A percentile compares a stretch with the other conserved stretches of the same genome.
phyloP scores from a whole-genome alignment of 768 basidiomycete species.

The Trametes gibbosa region DNA sequence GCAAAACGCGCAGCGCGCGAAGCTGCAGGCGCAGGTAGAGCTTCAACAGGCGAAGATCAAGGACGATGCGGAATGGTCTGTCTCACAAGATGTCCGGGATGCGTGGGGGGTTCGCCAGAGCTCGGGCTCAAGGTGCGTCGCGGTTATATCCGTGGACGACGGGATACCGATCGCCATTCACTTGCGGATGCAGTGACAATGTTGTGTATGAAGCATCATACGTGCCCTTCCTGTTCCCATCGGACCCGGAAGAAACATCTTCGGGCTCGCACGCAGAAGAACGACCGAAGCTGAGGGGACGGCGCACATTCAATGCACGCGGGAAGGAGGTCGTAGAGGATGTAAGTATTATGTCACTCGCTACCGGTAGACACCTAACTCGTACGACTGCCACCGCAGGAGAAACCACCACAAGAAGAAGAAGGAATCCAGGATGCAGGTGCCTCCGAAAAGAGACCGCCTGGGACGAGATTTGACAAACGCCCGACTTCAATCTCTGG shows the following conservation, averaged over 20 bases:
- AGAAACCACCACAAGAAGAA: background rate
- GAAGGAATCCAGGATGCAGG: background rate
- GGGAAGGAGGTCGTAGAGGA: slow-evolving; percentile 45
- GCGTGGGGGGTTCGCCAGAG: slow-evolving; percentile 42
- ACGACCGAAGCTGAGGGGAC: slow-evolving; percentile 38
- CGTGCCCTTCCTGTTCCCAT: slow-evolving; percentile 60
- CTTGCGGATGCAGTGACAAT: slow-evolving; percentile 13
- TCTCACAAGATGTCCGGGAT: slow-evolving; percentile 49
- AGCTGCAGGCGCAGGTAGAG: slow-evolving; percentile 48
- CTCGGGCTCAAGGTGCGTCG: slow-evolving; percentile 4
- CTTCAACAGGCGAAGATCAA: slow-evolving; percentile 52
- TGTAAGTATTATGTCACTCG: slow-evolving; percentile 12
- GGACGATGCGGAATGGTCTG: slow-evolving; percentile 67
- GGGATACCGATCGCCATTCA: background rate
- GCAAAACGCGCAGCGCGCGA: slow-evolving; percentile 64
- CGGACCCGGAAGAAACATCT: slow-evolving; percentile 27
- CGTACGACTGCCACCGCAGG: background rate
- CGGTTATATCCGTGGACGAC: background rate
- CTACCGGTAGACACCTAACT: background rate
- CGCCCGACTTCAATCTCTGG: slow-evolving; percentile 26
- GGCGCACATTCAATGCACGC: slow-evolving; percentile 49
- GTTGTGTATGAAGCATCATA: slow-evolving; percentile 58
- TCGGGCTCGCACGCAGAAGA: background rate
- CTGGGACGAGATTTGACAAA: slow-evolving; percentile 3
- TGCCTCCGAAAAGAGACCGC: slow-evolving; percentile 3